Base-by-base conservation (phyloP, 768 basidiomycete species). In the Xerocomellus chrysenteron region DNA sequence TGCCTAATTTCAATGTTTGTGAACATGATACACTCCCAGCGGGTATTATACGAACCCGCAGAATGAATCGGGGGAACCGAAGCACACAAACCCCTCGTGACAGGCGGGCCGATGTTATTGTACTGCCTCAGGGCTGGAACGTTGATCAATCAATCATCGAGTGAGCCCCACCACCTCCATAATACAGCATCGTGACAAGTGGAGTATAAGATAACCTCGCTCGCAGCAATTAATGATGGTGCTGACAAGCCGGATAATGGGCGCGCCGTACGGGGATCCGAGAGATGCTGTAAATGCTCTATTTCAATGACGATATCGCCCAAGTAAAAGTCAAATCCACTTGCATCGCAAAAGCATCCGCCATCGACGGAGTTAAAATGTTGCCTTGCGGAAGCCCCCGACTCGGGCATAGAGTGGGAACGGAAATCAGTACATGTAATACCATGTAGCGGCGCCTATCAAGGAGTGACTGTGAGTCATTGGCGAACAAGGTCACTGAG, bases 271-370 rank as follows among this genome's bases (percentile, higher is more conserved):
- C 19, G 13, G 9, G 44, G 16, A 45, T 14, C 47, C 19, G 21
- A 41, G 42, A 28, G 19, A 47, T 32, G 42, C 40, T 39, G 43
- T 40, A 21, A 43, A 41, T 3, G 24, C 14, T 7, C 30, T 28
- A 41, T 35, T 56, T 51, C 45, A 55, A 44, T 50, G 53, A 51
- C 39, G 44, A 50, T 40, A 43, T 32, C 32, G 52, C 19, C 43
- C 43, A 13, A 50, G 16, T 2, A n/a, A 40, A 30, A 12, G 37
- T 17, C 14, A 26, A 44, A 40, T n/a, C 30, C 12, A 48, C 44
- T 44, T 28, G 59, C 65, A 41, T 61, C 69, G 57, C 45, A 28
- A 57, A 39, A 5, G 51, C 37, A 71, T 69, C 68, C 69, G 69
- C 68, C 67, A 52, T 61, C 17, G 59, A 67, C 65, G 68, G 68